Evolutionary conservation across 768 basidiomycete species (phyloP), one percentile per base, ranked within the genome.

Genomic region (Boletus tylopilopsis): DNA sequence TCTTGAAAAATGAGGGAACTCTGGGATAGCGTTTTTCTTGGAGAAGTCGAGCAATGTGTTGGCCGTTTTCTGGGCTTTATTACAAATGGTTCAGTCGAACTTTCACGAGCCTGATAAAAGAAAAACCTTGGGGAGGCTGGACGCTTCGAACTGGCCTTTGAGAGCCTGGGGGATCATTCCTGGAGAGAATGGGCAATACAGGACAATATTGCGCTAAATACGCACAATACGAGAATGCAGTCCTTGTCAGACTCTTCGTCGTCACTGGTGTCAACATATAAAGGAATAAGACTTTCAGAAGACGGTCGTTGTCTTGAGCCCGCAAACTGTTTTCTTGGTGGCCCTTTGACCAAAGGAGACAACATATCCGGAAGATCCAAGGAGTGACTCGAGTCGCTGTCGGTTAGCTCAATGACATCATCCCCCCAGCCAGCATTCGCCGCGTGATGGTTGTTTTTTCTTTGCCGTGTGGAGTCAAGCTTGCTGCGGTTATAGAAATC

Each of bases 81-180:
- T 42, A 49, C 44, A 22, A 35, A 24, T 25, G 18, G 5, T 32
- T 51, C 23, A 27, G 21, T 42, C 10, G 47, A 38, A 30, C 9
- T 27, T 29, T 11, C 39, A 18, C 15, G 38, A n/a, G 7, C 21
- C 19, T 10, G 4, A 9, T 30, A 23, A 15, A 37, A 42, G 23
- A 46, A 33, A 50, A 45, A 54, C 52, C 42, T 49, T 54, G 42
- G 8, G 48, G 7, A 7, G 29, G 49, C 42, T 18, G 56, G 40
- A 37, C 55, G 6, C 27, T 53, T 6, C 57, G 71, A 25, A 78
- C 52, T 5, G 79, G 82, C 56, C 70, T 81, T 24, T 71, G 71
- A 13, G 76, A 71, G 42, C 68, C 69, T 44, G 63, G 76, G 8
- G 80, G 78, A 49, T 82, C 81, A 53, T 84, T 67, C 36, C 71